Base-by-base conservation (phyloP, 495 filamentous ascomycete species). In the Lasiosphaeris hirsuta region DNA sequence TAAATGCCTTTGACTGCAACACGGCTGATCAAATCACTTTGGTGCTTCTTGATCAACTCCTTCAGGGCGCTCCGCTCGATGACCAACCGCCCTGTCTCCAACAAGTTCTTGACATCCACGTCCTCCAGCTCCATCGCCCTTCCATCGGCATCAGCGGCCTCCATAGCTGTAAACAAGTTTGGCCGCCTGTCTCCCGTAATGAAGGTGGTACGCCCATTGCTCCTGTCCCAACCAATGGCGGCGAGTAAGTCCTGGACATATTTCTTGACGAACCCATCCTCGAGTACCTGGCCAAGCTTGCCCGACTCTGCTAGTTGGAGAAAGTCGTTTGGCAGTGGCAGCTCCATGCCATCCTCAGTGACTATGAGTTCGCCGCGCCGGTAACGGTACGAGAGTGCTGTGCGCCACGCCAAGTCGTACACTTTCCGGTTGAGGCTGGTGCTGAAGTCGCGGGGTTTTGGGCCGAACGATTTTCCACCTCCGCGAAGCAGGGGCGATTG, bases 381-480 rank as follows among this genome's bases (percentile, higher is more conserved):
- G 73, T 92, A 97, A 42, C 95, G 84, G 73, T 96, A 96, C 61
- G 88, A 92, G 54, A 99, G 80, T 1, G 95, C 95, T 36, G 88
- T 97, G 66, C 95, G 84, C 91, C 91, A 97, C 10, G 95, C 95
- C 65, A 95, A 74, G 69, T 97, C 92, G 74, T 99, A 99, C 46
- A 96, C 85, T 79, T 97, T 96, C 62, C 79, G 79, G 48, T 87
- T 92, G 56, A 99, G 78, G 36, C 79, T 82, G 14, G 90, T 92
- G 51, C 83, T 82, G 72, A 97, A 97, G 72, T 97, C 91, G 59
- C 94, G 79, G 35, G 90, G 90, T 61, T 90, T 84, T 14, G 95
- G 95, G 11, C 95, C 95, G 68, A 87, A 86, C 1, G 86, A 78
- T 56, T 92, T 91, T 64, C 90, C 95, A 71, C 94, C 94, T 57